Base-by-base conservation (phyloP, 805 yeast species). In the Kodamaea kakaduensis region DNA sequence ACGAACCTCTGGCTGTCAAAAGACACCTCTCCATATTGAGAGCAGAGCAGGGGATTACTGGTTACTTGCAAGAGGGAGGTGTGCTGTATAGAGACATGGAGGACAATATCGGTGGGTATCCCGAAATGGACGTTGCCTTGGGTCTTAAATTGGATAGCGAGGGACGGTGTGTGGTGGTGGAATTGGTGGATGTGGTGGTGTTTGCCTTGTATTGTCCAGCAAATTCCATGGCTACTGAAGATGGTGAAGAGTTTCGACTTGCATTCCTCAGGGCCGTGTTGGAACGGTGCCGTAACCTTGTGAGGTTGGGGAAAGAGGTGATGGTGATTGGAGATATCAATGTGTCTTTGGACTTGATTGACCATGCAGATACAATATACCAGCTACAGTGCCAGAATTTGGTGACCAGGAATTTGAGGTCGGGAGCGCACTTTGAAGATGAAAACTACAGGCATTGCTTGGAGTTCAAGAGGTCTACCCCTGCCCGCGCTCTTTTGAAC, bases 21-120 rank as follows among this genome's bases (percentile, higher is more conserved):
- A 51, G 54, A 13, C 53, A 69, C 2, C 52, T 88, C 17, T 59
- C 68, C 2, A 86, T 87, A 1, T 33, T 73, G 3, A 77, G 74
- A 44, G 96, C 89, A 0, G 97, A 93, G 52, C 96, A 90, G 56
- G 98, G 98, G 0, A 64, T 93, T 6, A 83, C 96, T 0, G 98
- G 97, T 0, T 59, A 63, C 41, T 25, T 22, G 28, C 15, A 31
- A 18, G 18, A 18, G 39, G 19, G 18, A 3, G 9, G 10, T 7
- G 18, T n/a, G 14, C 13, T 28, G 3, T 51, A 48, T 31, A 26
- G 41, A n/a, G 48, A 48, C 2, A 16, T 32, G 7, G 43, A 42
- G 6, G 29, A 23, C 12, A 16, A 19, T 5, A 84, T 87, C 25
- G 95, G 96, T 16, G 94, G 93, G 0, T 88, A 87, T 48, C 78